Percentiles rank a stretch among this genome's conserved stretches.
Evolutionary conservation across 768 basidiomycete genomes (phyloP).

Genomic region (Podaxis mareebaensis): DNA sequence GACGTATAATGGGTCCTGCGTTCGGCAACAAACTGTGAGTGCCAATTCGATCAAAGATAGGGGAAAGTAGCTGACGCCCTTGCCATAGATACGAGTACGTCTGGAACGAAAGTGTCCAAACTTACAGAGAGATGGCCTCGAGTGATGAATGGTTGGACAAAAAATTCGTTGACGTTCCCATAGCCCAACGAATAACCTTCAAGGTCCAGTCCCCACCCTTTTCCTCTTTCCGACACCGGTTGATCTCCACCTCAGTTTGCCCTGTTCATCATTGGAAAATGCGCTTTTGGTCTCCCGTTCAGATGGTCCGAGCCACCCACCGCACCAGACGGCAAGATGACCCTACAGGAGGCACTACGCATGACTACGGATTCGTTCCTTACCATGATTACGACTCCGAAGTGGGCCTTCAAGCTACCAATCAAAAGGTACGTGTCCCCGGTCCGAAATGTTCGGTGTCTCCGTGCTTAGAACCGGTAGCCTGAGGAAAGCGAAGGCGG

Average conservation of each 20-base stretch:
- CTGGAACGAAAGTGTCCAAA: slow-evolving; percentile 37
- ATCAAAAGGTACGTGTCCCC: slow-evolving; percentile 30
- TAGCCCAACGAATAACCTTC: slow-evolving; percentile 34
- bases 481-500: slow-evolving; percentile 28
- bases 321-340: slow-evolving; percentile 37
- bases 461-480: slow-evolving; percentile 19
- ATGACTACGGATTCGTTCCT: slow-evolving; percentile 32
- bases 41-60: neutral
- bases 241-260: slow-evolving; percentile 31
- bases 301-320: slow-evolving; percentile 40
- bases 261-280: slow-evolving; percentile 43
- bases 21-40: slow-evolving; percentile 42
- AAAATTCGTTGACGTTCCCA: slow-evolving; percentile 28
- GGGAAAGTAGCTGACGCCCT: neutral
- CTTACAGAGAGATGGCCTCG: slow-evolving; percentile 40
- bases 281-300: slow-evolving; percentile 48
- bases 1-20: slow-evolving; percentile 44
- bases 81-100: slow-evolving; percentile 38
- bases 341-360: slow-evolving; percentile 37
- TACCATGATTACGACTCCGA: slow-evolving; percentile 30
- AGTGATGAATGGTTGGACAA: slow-evolving; percentile 36
- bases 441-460: neutral
- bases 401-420: slow-evolving; percentile 39
- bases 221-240: neutral
- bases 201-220: slow-evolving; percentile 26